A percentile compares a stretch with the other conserved stretches of the same genome.
Conservation (phyloP, 441 rosid genomes). For the Populus tomentosa region DNA sequence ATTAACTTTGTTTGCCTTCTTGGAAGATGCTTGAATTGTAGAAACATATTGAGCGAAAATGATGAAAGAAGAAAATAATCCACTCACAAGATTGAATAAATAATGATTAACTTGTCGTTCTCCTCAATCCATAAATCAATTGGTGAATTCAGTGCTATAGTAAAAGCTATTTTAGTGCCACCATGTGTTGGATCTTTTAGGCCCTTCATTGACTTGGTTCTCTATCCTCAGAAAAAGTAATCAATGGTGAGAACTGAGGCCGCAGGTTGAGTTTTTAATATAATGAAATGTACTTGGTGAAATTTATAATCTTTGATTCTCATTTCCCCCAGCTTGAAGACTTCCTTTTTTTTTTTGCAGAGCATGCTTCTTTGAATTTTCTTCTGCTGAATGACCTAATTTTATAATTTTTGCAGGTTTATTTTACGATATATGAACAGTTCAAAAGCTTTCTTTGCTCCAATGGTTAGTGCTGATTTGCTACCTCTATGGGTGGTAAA, state of each 20-base stretch:
- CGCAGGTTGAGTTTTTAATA: neutral
- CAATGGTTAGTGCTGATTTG: constrained; percentile 46
- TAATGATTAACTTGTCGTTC: neutral
- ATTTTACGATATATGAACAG: constrained; percentile 75
- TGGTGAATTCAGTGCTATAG: neutral
- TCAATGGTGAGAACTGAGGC: neutral
- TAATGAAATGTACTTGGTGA: neutral
- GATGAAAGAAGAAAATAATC: neutral
- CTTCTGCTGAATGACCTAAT: constrained; percentile 9
- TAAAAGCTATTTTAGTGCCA: neutral
- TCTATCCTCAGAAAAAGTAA: neutral
- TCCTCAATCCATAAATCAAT: neutral
- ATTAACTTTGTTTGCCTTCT: neutral
- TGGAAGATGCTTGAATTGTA: neutral
- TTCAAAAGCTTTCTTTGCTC: constrained; percentile 57
- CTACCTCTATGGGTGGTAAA: neutral
- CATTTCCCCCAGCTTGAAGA: neutral
- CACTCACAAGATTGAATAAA: neutral
- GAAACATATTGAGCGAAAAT: neutral
- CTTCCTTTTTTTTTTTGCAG: neutral
- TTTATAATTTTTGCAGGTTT: constrained; percentile 48
- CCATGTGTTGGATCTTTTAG: neutral
- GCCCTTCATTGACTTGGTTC: neutral
- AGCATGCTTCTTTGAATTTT: neutral
- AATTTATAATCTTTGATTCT: neutral